Conservation (phyloP, 1,284 basidiomycete genomes). For the Afroboletus lepidellus region DNA sequence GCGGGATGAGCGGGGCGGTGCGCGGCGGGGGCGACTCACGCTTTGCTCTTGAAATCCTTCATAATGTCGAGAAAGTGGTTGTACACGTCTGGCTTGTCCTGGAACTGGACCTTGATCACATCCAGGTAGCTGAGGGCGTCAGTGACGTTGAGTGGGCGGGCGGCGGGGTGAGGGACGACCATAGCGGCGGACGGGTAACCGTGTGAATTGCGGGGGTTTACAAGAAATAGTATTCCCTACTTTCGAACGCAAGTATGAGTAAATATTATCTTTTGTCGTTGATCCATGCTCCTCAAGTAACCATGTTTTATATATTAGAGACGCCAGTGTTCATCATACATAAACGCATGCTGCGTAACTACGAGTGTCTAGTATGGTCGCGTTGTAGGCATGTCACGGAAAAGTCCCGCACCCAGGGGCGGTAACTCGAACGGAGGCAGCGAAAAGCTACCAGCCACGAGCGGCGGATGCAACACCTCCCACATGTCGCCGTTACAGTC, state of each 20-base stretch:
- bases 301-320: no score
- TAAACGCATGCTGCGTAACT: no score
- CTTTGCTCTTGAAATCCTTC: conserved; percentile 98
- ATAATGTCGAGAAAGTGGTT: conserved; percentile 98
- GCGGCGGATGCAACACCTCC: conserved; percentile 28
- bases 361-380: conserved; percentile 2
- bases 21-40: conserved; percentile 56
- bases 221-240: no score
- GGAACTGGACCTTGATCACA: conserved; percentile 93
- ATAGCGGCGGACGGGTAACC: conserved; percentile 5
- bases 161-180: conserved; percentile 20
- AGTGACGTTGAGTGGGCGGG: conserved; percentile 70
- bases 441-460: conserved; percentile 18
- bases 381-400: conserved; percentile 8
- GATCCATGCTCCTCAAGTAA: no score
- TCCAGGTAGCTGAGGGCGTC: conserved; percentile 96
- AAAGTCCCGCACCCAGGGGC: conserved; percentile 17
- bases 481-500: conserved; percentile 28
- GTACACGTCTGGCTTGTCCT: conserved; percentile 92
- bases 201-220: no score
- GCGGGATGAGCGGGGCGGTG: background rate
- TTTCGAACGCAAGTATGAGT: no score
- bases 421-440: conserved; percentile 31
- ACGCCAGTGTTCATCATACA: no score
- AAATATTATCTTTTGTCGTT: no score